Base-by-base conservation (phyloP, 768 basidiomycete genomes). In the Russula olivacea region DNA sequence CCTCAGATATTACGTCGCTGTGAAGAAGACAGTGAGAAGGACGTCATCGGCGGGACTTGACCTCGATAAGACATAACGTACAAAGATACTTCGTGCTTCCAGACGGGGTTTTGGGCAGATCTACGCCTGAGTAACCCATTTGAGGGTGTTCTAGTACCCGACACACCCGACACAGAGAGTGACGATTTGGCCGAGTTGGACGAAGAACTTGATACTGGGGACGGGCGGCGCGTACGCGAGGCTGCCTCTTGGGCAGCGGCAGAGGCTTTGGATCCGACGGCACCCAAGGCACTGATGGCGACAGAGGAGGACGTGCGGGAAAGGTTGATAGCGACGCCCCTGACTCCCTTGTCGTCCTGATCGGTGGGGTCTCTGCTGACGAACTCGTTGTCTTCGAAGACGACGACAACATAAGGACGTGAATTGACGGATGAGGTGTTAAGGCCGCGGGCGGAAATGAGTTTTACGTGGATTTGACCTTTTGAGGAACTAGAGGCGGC, bases 71-170 rank as follows among this genome's bases (percentile, higher is more conserved):
- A 56, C 63, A 43, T n/a, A 9, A 82, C 95, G 76, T 75, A 98
- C 96, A 99, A 99, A 49, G 91, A 87, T 38, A 98, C 97, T 74
- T 98, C 90, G 73, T 98, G 96, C 77, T 99, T 99, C 97, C 97
- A 99, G 23, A 95, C 87, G 12, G 97, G 96, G 77, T 93, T 98
- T 71, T 91, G 82, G 61, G 91, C 81, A 21, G 85, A 86, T 41
- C 84, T 74, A 55, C 85, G 80, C 63, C 71, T 66, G 19, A 83
- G 81, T 69, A 91, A 87, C 48, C 73, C 66, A 53, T 68, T 54
- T 15, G 72, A 72, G 8, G 72, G 69, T 34, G 73, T 69, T 52
- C 70, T 72, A 11, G 70, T 69, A 23, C 69, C 67, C 25, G 69
- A 65, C 17, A 53, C 63, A 38, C 65, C 70, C 6, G 68, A 61